These are phyloP conservation scores for Mortierella alpina DNA, from an alignment of 192 early-diverging fungal species.

Conservation along the genomic window DNA sequence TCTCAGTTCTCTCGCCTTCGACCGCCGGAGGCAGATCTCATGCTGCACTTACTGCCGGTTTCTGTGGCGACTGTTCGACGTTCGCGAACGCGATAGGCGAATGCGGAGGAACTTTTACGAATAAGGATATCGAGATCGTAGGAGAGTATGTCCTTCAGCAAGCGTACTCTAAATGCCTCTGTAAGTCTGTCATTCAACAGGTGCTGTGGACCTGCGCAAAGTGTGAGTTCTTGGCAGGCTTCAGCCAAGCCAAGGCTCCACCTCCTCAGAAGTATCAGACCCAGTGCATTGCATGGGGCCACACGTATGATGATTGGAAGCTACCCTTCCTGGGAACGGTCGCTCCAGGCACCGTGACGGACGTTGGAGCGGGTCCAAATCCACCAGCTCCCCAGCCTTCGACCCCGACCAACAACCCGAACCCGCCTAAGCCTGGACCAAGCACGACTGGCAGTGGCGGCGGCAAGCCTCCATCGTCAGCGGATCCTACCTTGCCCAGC, in stretches of 20 bases:
- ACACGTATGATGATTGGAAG: constrained; percentile 16
- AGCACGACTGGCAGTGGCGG: background rate
- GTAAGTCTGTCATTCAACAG: constrained; percentile 25
- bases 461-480: background rate
- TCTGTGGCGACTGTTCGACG: constrained; percentile 49
- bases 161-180: constrained; percentile 29
- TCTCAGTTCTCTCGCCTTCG: constrained; percentile 25
- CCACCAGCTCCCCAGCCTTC: background rate
- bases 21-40: constrained; percentile 16
- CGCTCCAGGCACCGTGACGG: constrained; percentile 35
- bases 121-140: constrained; percentile 30
- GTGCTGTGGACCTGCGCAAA: constrained; percentile 48
- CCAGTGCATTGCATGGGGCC: constrained; percentile 33
- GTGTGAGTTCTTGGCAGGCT: constrained; percentile 27
- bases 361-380: constrained; percentile 9
- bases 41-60: constrained; percentile 22
- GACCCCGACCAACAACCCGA: background rate
- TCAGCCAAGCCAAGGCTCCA: constrained; percentile 11
- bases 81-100: constrained; percentile 37
- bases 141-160: constrained; percentile 24
- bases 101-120: constrained; percentile 33
- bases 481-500: constrained; percentile 4
- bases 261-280: constrained; percentile 47
- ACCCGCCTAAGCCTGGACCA: background rate
- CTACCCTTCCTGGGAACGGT: constrained; percentile 24